Percentiles rank a stretch among this genome's conserved stretches.
Conservation (phyloP, 495 filamentous ascomycete genomes). For the Trichocladium antarcticum region DNA sequence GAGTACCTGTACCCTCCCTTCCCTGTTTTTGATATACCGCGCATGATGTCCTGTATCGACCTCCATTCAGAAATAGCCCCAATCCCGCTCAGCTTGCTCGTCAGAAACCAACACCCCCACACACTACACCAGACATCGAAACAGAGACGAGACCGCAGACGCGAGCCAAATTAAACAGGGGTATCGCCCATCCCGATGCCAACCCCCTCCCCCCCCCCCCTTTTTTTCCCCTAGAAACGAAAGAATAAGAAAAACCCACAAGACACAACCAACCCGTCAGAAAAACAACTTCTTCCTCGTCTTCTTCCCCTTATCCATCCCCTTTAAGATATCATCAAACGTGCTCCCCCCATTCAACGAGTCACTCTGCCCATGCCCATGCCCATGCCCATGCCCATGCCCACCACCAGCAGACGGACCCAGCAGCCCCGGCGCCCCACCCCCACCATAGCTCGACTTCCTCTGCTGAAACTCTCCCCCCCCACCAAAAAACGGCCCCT, state of each 20-base stretch:
- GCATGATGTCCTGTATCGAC: too few species aligned
- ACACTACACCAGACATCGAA: neutral
- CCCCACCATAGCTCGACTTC: conserved; percentile 9
- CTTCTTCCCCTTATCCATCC: conserved; percentile 35
- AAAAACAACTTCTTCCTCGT: conserved; percentile 38
- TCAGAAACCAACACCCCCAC: neutral
- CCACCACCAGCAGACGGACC: neutral
- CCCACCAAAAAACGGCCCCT: neutral
- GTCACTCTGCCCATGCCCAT: neutral
- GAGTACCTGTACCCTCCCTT: too few species aligned
- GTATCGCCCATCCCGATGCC: conserved; percentile 14
- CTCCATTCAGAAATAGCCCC: too few species aligned
- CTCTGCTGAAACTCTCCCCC: neutral
- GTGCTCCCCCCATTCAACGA: conserved; percentile 37
- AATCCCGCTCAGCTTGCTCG: too few species aligned
- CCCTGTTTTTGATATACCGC: too few species aligned
- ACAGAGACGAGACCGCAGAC: neutral
- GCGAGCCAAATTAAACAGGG: neutral
- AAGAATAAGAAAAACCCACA: neutral
- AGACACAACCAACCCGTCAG: conserved; percentile 3
- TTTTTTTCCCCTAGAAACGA: too few species aligned
- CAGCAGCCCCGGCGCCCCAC: neutral
- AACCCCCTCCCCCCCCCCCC: too few species aligned
- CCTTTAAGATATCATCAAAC: conserved; percentile 56
- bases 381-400: neutral